Evolutionary conservation across 352 stramenopile genomes (phyloP).

Genomic region (Phytophthora pistaciae): DNA sequence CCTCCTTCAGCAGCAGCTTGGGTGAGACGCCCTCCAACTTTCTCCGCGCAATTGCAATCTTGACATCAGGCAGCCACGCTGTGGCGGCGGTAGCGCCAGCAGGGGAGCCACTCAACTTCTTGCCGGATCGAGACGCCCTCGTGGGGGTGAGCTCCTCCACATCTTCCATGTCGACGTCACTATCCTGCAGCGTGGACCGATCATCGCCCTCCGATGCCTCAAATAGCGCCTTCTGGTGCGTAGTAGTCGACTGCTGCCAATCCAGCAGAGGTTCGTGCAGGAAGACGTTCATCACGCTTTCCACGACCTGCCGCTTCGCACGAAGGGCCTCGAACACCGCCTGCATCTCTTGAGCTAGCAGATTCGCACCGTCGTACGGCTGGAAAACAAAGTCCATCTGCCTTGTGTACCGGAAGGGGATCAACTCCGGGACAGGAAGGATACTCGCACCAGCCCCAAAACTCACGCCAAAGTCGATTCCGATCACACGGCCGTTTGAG

Average conservation of each 20-base stretch:
- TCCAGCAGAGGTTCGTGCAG: slow-evolving; percentile 92
- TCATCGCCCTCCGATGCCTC: slow-evolving; percentile 19
- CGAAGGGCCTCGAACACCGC: slow-evolving; percentile 85
- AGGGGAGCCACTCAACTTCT: slow-evolving; percentile 15
- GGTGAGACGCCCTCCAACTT: slow-evolving; percentile 85
- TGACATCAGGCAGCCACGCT: slow-evolving; percentile 78
- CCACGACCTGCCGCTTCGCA: slow-evolving; percentile 82
- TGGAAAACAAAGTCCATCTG: slow-evolving; percentile 80
- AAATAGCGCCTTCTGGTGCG: slow-evolving; percentile 70
- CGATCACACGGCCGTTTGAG: slow-evolving; percentile 77
- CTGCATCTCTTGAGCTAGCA: slow-evolving; percentile 88
- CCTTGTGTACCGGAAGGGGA: slow-evolving; percentile 91
- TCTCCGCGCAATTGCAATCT: slow-evolving; percentile 76
- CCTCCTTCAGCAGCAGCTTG: slow-evolving; percentile 73
- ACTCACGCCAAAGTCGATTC: slow-evolving; percentile 94
- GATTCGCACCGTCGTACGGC: slow-evolving; percentile 71
- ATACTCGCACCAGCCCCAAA: slow-evolving; percentile 89
- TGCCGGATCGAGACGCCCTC: slow-evolving; percentile 18
- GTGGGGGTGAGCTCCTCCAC: slow-evolving; percentile 8
- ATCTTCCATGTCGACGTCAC: slow-evolving; percentile 48
- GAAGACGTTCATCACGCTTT: slow-evolving; percentile 93
- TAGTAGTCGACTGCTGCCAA: slow-evolving; percentile 85
- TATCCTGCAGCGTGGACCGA: slow-evolving; percentile 35
- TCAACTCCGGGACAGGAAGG: slow-evolving; percentile 90
- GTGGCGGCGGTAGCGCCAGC: slow-evolving; percentile 12